phyloP scores from a whole-genome alignment of 495 filamentous ascomycete species.

The Neurospora terricola region DNA sequence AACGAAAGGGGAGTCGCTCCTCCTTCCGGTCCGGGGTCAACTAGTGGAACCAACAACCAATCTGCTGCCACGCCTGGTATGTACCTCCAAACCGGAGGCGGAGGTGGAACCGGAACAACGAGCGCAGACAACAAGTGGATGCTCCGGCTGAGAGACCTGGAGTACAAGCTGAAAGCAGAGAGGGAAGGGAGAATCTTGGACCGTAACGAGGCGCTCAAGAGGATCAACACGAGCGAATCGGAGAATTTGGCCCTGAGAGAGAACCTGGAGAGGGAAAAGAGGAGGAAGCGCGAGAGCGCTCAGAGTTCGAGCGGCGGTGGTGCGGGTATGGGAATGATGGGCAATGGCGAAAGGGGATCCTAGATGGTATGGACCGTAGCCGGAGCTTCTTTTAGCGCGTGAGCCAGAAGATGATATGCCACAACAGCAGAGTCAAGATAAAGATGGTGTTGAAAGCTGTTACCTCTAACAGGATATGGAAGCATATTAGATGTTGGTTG shows the following conservation, averaged over 20 bases:
- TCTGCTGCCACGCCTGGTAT: background rate
- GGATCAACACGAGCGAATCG: constrained; percentile 71
- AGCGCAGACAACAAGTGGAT: constrained; percentile 62
- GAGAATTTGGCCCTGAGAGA: constrained; percentile 66
- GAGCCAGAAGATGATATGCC: background rate
- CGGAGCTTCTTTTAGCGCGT: background rate
- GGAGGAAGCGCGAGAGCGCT: constrained; percentile 6
- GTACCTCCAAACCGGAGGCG: background rate
- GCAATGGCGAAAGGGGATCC: background rate
- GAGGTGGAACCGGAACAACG: background rate
- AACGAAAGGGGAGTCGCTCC: background rate
- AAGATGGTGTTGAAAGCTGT: background rate
- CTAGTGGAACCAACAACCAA: background rate
- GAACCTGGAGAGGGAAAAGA: constrained; percentile 50
- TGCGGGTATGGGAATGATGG: background rate
- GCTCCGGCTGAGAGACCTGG: constrained; percentile 72
- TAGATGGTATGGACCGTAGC: background rate
- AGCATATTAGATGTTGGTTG: background rate
- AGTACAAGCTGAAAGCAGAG: constrained; percentile 81
- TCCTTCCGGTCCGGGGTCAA: background rate
- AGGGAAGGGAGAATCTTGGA: constrained; percentile 80
- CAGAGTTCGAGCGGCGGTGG: background rate
- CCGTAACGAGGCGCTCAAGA: constrained; percentile 68
- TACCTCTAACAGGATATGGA: background rate
- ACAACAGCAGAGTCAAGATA: background rate